These are phyloP conservation scores for Tribonema minus DNA, from an alignment of 108 stramenopile genomes.

Conservation along the genomic window DNA sequence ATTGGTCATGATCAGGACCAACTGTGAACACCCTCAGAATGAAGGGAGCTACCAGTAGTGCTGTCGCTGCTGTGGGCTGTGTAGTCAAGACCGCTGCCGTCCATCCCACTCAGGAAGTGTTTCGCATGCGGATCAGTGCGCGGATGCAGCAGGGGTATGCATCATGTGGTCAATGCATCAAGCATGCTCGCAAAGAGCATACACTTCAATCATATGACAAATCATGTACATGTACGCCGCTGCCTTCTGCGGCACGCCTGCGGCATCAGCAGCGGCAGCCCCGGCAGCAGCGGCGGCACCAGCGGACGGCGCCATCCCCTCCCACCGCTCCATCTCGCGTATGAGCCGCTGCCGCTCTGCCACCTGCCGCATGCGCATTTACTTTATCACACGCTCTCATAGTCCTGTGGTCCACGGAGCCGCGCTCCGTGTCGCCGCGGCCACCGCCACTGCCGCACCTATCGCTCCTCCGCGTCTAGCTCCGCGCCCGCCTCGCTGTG, in stretches of 20 bases:
- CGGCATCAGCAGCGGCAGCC: not conserved
- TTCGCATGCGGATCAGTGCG: no score
- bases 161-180: no score
- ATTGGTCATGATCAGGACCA: no score
- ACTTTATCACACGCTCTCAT: constrained; percentile 32
- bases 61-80: no score
- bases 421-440: not conserved
- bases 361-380: constrained; percentile 37
- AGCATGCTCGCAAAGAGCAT: no score
- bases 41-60: no score
- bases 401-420: constrained; percentile 6
- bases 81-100: no score
- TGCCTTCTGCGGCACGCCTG: not conserved
- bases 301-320: not conserved
- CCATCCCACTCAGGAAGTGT: no score
- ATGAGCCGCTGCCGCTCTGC: constrained; percentile 26
- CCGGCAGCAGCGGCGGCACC: not conserved
- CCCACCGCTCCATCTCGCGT: constrained; percentile 14
- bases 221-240: no score
- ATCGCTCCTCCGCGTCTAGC: constrained; percentile 8
- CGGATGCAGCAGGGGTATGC: no score
- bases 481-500: not conserved
- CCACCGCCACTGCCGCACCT: not conserved
- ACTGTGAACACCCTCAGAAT: no score
- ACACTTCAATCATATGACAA: no score